These are phyloP conservation scores for Myxozyma neglecta DNA, from an alignment of 805 yeast species.

Conservation along the genomic window DNA sequence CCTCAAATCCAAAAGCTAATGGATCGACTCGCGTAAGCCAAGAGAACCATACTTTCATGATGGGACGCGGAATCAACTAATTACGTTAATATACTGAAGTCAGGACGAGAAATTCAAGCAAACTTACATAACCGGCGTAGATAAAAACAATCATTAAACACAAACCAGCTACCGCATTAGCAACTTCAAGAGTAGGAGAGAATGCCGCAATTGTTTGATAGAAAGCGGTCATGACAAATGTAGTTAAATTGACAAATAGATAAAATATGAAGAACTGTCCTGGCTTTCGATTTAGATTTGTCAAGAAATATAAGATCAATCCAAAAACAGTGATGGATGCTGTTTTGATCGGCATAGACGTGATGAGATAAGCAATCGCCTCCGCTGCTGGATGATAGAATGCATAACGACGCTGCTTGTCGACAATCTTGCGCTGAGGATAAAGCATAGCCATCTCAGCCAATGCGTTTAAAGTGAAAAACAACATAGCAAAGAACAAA, in stretches of 20 bases:
- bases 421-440: conserved; percentile 56
- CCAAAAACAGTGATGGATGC: conserved; percentile 49
- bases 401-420: conserved; percentile 59
- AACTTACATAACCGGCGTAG: conserved; percentile 46
- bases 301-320: conserved; percentile 54
- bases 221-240: conserved; percentile 58
- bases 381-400: conserved; percentile 64
- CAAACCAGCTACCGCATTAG: conserved; percentile 51
- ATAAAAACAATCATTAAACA: conserved; percentile 45
- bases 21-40: conserved; percentile 66
- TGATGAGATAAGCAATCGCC: conserved; percentile 60
- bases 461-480: conserved; percentile 49
- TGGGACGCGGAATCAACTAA: conserved; percentile 48
- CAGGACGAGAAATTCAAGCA: conserved; percentile 33
- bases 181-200: conserved; percentile 38
- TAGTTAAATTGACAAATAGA: conserved; percentile 46
- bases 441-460: conserved; percentile 48
- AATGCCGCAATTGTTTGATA: conserved; percentile 47
- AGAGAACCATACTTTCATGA: conserved; percentile 70
- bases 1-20: conserved; percentile 58
- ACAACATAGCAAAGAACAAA: conserved; percentile 56
- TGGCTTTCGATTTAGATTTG: conserved; percentile 52
- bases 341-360: conserved; percentile 57
- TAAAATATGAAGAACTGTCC: conserved; percentile 57
- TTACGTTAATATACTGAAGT: conserved; percentile 37